Evolutionary conservation across 2,329 filamentous ascomycete species (phyloP).

Genomic region (Geosmithia putterillii): DNA sequence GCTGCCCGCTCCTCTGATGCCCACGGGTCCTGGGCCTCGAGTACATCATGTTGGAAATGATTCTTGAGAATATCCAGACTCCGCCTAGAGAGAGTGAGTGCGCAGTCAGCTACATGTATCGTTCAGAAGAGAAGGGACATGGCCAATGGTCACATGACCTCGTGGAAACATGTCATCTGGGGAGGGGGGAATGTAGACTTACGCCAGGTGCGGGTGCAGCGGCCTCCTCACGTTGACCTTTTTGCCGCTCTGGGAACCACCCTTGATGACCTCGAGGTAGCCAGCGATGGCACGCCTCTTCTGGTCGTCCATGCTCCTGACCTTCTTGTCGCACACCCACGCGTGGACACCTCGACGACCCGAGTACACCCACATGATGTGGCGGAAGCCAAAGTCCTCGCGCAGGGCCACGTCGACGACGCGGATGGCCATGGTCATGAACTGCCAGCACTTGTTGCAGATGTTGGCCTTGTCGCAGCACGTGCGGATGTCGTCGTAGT

Average conservation of each 20-base stretch:
- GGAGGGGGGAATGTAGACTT: constrained; percentile 14
- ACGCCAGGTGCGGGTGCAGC: constrained; percentile 78
- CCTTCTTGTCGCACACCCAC: constrained; percentile 90
- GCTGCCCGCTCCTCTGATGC: constrained; percentile 55
- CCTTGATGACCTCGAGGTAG: constrained; percentile 83
- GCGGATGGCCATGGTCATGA: constrained; percentile 96
- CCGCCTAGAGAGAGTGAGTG: constrained; percentile 35
- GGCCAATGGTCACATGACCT: not conserved
- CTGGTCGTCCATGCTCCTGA: constrained; percentile 72
- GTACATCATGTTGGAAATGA: constrained; percentile 74
- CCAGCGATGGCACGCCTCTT: constrained; percentile 75
- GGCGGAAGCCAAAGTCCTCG: constrained; percentile 92
- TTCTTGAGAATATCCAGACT: constrained; percentile 75
- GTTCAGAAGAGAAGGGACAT: not conserved
- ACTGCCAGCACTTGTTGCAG: constrained; percentile 88
- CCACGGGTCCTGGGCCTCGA: constrained; percentile 82
- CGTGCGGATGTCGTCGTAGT: constrained; percentile 93
- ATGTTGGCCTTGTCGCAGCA: constrained; percentile 93
- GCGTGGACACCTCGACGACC: constrained; percentile 93
- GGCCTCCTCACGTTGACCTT: constrained; percentile 76
- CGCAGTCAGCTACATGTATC: not conserved
- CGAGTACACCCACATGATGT: constrained; percentile 98
- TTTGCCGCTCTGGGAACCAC: constrained; percentile 76
- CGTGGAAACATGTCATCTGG: not conserved
- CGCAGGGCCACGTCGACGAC: constrained; percentile 77